Conservation (phyloP, 768 basidiomycete genomes). For the Hygrophorus russula region DNA sequence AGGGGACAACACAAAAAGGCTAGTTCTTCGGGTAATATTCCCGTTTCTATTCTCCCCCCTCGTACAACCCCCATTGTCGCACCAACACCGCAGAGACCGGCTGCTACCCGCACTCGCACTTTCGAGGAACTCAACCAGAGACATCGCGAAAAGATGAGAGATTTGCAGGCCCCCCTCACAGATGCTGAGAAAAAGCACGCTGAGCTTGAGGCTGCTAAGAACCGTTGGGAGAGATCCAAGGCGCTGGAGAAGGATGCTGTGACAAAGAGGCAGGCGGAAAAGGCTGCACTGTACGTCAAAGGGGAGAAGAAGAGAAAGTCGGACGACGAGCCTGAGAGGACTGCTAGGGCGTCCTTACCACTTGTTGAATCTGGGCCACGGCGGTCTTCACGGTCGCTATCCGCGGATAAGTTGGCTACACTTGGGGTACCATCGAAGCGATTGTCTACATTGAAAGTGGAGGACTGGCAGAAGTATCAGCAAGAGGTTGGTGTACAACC, state of each 20-base stretch:
- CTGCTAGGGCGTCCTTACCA: slow-evolving; percentile 18
- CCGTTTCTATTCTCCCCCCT: slow-evolving; percentile 38
- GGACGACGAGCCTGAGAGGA: slow-evolving; percentile 28
- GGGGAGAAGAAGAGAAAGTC: slow-evolving; percentile 37
- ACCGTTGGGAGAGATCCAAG: slow-evolving; percentile 76
- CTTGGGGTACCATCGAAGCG: slow-evolving; percentile 43
- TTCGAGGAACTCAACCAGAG: slow-evolving; percentile 83
- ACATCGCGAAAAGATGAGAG: slow-evolving; percentile 74
- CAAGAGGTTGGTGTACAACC: slow-evolving; percentile 19
- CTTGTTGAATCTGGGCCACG: slow-evolving; percentile 22
- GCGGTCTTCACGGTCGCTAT: slow-evolving; percentile 42
- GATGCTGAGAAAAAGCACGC: slow-evolving; percentile 69
- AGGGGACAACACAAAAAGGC: slow-evolving; percentile 15
- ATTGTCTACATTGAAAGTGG: slow-evolving; percentile 68
- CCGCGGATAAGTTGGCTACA: slow-evolving; percentile 47
- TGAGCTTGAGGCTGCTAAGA: slow-evolving; percentile 61
- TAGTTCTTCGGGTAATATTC: slow-evolving; percentile 20
- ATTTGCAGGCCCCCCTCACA: slow-evolving; percentile 78
- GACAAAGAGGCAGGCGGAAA: slow-evolving; percentile 61
- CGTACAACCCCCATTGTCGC: slow-evolving; percentile 27
- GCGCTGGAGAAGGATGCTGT: slow-evolving; percentile 66
- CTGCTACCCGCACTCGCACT: slow-evolving; percentile 49
- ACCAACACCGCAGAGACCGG: slow-evolving; percentile 40
- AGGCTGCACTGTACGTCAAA: slow-evolving; percentile 31
- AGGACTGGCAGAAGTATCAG: slow-evolving; percentile 77